phyloP scores from a whole-genome alignment of 441 rosid genomes.

The Mallotus japonicus region DNA sequence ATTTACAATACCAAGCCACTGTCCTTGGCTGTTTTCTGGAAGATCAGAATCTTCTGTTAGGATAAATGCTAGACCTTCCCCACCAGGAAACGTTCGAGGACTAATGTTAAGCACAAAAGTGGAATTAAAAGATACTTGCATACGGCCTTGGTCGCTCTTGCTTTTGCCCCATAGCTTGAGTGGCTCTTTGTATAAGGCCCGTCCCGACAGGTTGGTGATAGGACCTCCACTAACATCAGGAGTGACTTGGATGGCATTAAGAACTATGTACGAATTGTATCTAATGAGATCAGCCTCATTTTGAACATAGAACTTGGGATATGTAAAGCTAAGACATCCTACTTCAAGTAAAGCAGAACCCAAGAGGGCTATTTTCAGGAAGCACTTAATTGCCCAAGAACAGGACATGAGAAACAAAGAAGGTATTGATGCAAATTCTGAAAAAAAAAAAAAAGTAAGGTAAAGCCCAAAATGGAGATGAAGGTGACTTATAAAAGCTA shows the following conservation, averaged over 20 bases:
- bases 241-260: constrained; percentile 58
- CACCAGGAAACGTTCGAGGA: constrained; percentile 38
- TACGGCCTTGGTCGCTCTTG: neutral
- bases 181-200: constrained; percentile 32
- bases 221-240: constrained; percentile 30
- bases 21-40: constrained; percentile 45
- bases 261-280: constrained; percentile 19
- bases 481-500: neutral
- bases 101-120: constrained; percentile 50
- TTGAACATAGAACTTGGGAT: neutral
- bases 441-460: neutral
- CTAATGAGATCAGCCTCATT: neutral
- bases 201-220: constrained; percentile 33
- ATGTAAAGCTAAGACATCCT: neutral
- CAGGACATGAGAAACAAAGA: neutral
- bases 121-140: constrained; percentile 43
- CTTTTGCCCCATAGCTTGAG: constrained; percentile 45
- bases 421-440: too few relatives aligned
- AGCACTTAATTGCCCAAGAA: neutral
- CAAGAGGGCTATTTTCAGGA: constrained; percentile 12
- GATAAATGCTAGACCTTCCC: constrained; percentile 72
- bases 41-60: constrained; percentile 27
- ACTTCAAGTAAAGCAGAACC: neutral
- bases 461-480: neutral
- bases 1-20: constrained; percentile 71